Evolutionary conservation across 768 basidiomycete species (phyloP), one percentile per base, ranked within the genome.

Genomic region (Pseudohyphozyma bogoriensis): DNA sequence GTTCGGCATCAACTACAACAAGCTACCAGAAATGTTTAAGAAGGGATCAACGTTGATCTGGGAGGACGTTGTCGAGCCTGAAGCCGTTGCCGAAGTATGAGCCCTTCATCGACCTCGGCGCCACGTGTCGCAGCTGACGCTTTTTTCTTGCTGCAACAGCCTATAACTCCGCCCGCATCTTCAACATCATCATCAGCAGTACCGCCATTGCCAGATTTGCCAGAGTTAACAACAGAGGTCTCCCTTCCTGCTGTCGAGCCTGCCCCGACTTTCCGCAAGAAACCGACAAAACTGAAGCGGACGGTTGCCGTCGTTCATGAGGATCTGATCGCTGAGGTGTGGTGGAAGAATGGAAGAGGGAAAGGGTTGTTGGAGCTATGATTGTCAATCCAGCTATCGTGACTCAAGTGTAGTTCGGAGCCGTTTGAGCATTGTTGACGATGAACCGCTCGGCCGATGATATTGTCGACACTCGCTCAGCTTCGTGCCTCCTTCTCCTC

Each of bases 1-100:
- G 18, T 97, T 91, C 69, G 78, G 79, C 6, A 82, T 93, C 68
- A 97, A 97, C 73, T 99, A 97, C 72, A 93, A 87, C 64, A 74
- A 79, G 9, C 72, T 92, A 7, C 78, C 85, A 12, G 77, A 79
- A 1, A 78, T 84, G 60, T 93, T 80, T 69, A 77, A 86, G 53
- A 93, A 92, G 72, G 95, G 95, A 15, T 91, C 86, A 66, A 78
- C 89, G 3, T 72, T 96, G 15, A 79, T 89, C 49, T 81, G 89
- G 58, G 79, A 65, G 54, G 54, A 44, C 3, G 40, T 39, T 13
- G 22, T 32, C n/a, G 18, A 33, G 18, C 18, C 40, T 28, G 29
- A 7, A 44, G 40, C 9, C 2, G 28, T 16, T 9, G 40, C 18
- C n/a, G n/a, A n/a, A n/a, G n/a, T n/a, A n/a, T n/a, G n/a, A n/a